A percentile compares a stretch with the other conserved stretches of the same genome.
Evolutionary conservation across 352 stramenopile species (phyloP).

Genomic region (Phytophthora tentaculata): DNA sequence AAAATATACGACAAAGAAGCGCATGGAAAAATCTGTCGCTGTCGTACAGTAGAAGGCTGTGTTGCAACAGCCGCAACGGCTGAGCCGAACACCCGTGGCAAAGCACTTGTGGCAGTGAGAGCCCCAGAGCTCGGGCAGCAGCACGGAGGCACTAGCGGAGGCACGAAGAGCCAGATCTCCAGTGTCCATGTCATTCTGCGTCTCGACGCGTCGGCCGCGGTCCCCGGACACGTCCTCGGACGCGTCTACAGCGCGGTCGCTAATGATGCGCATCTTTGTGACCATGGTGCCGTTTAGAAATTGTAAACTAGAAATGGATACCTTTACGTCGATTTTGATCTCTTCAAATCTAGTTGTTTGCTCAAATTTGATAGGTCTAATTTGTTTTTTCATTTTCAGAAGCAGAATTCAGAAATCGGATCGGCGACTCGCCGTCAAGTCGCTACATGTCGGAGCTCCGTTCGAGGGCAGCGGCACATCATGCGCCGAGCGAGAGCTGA

Average conservation of each 20-base stretch:
- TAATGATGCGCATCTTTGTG: slow-evolving; percentile 32
- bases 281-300: not conserved
- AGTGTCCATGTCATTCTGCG: slow-evolving; percentile 8
- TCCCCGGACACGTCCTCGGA: slow-evolving; percentile 39
- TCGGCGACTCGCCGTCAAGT: too few relatives aligned
- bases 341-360: not conserved
- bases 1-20: too few relatives aligned
- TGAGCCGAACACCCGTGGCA: slow-evolving; percentile 29
- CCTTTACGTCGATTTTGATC: not conserved
- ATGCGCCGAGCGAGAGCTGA: too few relatives aligned
- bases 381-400: not conserved
- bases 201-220: slow-evolving; percentile 44
- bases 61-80: slow-evolving; percentile 64
- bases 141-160: slow-evolving; percentile 42
- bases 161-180: slow-evolving; percentile 49
- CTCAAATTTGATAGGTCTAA: not conserved
- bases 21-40: not conserved
- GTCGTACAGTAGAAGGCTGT: slow-evolving; percentile 69
- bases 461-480: too few relatives aligned
- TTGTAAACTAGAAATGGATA: slow-evolving; percentile 6
- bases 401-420: not conserved
- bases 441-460: too few relatives aligned
- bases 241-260: not conserved
- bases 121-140: slow-evolving; percentile 60
- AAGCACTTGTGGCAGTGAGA: slow-evolving; percentile 77